Evolutionary conservation across 1,139 yeast species (phyloP).

Genomic region (Kodamaea sp.): DNA sequence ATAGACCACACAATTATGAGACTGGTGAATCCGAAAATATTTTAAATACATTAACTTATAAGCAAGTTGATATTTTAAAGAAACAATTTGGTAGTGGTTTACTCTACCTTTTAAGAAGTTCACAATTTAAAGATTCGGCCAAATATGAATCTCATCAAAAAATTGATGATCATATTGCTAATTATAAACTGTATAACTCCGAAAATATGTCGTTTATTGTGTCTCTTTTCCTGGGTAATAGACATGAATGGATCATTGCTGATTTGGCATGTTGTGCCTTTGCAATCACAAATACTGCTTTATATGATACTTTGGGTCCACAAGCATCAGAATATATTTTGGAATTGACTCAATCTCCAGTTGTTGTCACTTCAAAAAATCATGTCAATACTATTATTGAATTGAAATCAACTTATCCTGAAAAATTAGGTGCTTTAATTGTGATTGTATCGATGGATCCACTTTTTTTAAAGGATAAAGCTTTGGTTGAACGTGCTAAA

Average conservation of each 20-base stretch:
- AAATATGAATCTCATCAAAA: slow-evolving; percentile 19
- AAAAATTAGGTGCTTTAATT: slow-evolving; percentile 16
- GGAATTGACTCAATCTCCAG: slow-evolving; percentile 22
- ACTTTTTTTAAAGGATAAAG: slow-evolving; percentile 13
- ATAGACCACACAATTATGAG: slow-evolving; percentile 18
- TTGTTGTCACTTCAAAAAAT: slow-evolving; percentile 17
- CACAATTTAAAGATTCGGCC: slow-evolving; percentile 16
- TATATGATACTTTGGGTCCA: slow-evolving; percentile 27
- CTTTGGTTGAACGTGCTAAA: slow-evolving; percentile 13
- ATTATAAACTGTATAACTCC: slow-evolving; percentile 13
- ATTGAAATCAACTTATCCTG: slow-evolving; percentile 17
- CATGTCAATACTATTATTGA: slow-evolving; percentile 16
- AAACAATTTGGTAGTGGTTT: slow-evolving; percentile 21
- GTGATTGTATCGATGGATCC: slow-evolving; percentile 23
- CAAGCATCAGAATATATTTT: slow-evolving; percentile 21
- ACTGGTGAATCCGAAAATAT: slow-evolving; percentile 14
- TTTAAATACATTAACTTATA: slow-evolving; percentile 13
- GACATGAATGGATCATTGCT: slow-evolving; percentile 24
- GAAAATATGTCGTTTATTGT: slow-evolving; percentile 21
- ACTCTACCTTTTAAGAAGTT: slow-evolving; percentile 18
- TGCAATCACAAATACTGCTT: slow-evolving; percentile 25
- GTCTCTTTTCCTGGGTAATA: slow-evolving; percentile 20
- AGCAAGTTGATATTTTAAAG: slow-evolving; percentile 15
- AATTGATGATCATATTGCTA: slow-evolving; percentile 17
- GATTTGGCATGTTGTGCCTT: slow-evolving; percentile 20